These are phyloP conservation scores for Coemansia sp. DNA, from an alignment of 192 early-diverging fungal species.

Conservation along the genomic window DNA sequence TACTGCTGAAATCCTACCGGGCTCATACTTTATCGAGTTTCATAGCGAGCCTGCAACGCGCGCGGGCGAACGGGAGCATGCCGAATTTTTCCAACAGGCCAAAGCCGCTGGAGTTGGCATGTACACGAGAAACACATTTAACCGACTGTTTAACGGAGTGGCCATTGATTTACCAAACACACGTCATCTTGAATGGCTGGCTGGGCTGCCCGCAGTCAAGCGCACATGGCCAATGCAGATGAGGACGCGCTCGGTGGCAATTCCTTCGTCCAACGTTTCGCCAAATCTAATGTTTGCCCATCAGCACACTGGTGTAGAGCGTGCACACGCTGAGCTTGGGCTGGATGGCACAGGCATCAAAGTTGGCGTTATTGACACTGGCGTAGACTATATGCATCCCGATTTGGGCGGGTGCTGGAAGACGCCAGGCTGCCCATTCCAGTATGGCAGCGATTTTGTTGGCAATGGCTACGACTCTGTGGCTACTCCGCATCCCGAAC, in stretches of 20 bases:
- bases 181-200: slow-evolving; percentile 30
- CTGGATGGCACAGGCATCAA: slow-evolving; percentile 61
- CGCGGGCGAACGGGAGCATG: slow-evolving; percentile 31
- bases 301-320: slow-evolving; percentile 58
- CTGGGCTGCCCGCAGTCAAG: slow-evolving; percentile 28
- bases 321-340: slow-evolving; percentile 53
- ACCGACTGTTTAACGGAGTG: slow-evolving; percentile 51
- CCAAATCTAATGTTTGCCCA: slow-evolving; percentile 55
- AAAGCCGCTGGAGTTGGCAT: slow-evolving; percentile 24
- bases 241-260: slow-evolving; percentile 34
- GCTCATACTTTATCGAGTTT: slow-evolving; percentile 47
- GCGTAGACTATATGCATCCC: slow-evolving; percentile 53
- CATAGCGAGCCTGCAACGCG: slow-evolving; percentile 39
- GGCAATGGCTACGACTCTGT: slow-evolving; percentile 53
- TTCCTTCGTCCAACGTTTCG: slow-evolving; percentile 36
- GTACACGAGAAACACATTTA: slow-evolving; percentile 37
- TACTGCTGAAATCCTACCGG: slow-evolving; percentile 22
- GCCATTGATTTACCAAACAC: slow-evolving; percentile 41
- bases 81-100: slow-evolving; percentile 21
- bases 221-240: slow-evolving; percentile 52
- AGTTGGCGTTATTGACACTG: slow-evolving; percentile 53
- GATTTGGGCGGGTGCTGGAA: slow-evolving; percentile 54
- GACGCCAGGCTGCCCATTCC: slow-evolving; percentile 59
- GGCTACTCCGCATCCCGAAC: slow-evolving; percentile 36
- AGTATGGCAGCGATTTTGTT: slow-evolving; percentile 63